Conservation (phyloP, 1,139 yeast species). For the Candida sanyaensis region DNA sequence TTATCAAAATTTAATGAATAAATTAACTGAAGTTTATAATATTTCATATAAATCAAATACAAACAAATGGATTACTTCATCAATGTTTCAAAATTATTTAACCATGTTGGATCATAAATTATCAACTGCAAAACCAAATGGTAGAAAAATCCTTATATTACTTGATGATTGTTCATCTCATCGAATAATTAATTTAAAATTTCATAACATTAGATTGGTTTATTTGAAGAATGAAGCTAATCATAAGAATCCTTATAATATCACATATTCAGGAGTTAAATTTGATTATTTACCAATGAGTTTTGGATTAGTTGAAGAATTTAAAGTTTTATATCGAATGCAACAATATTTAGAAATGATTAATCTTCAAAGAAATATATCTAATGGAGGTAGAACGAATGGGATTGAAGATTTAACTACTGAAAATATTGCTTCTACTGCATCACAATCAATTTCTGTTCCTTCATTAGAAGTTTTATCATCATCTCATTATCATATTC, state of each 20-base stretch:
- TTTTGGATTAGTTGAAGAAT: slow-evolving; percentile 66
- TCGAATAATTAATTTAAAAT: slow-evolving; percentile 56
- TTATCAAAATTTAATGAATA: slow-evolving; percentile 37
- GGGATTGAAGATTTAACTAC: neutral
- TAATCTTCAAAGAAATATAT: slow-evolving; percentile 35
- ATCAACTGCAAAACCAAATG: slow-evolving; percentile 31
- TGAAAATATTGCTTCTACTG: neutral
- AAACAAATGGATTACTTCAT: slow-evolving; percentile 68
- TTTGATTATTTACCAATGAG: slow-evolving; percentile 61
- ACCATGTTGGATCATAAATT: slow-evolving; percentile 59
- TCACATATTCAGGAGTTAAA: slow-evolving; percentile 36
- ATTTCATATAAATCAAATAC: slow-evolving; percentile 60
- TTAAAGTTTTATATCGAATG: slow-evolving; percentile 57
- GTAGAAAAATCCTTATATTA: slow-evolving; percentile 53
- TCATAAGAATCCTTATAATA: slow-evolving; percentile 41
- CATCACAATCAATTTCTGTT: slow-evolving; percentile 1
- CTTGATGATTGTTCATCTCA: slow-evolving; percentile 68
- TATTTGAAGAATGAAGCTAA: slow-evolving; percentile 43
- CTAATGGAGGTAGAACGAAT: slow-evolving; percentile 8
- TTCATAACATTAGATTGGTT: slow-evolving; percentile 52
- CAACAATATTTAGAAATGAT: slow-evolving; percentile 60
- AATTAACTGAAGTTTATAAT: slow-evolving; percentile 53
- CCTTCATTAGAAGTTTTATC: slow-evolving; percentile 28
- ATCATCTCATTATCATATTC: slow-evolving; percentile 45
- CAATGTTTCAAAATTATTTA: slow-evolving; percentile 63